Base-by-base conservation (phyloP, 2,329 filamentous ascomycete genomes). In the Botrytis byssoidea region DNA sequence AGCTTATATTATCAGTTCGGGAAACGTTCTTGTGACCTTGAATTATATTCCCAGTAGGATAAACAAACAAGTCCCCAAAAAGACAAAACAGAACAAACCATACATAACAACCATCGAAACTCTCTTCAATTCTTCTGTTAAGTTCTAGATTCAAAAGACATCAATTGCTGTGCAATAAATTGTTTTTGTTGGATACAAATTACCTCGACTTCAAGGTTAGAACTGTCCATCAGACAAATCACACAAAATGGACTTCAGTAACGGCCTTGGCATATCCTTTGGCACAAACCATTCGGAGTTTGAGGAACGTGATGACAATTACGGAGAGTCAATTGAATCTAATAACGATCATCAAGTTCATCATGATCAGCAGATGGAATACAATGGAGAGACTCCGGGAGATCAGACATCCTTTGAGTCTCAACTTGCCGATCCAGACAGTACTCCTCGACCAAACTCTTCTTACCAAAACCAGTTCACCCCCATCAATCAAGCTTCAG, bases 191-290 rank as follows among this genome's bases (percentile, higher is more conserved):
- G 6, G 22, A 40, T 1, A 55, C 35, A 22, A 42, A 42, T 22
- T 25, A 40, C 37, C 25, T 14, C 25, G 5, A 29, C 9, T 25
- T 68, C 25, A 1, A 16, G 25, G 20, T 40, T 37, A 14, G 22
- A n/a, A n/a, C 64, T 57, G 48, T 32, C 51, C 20, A 48, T 66
- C 44, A 46, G 29, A 55, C 22, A 55, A 29, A 29, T 32, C 46
- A 22, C 12, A 55, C 60, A 67, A 44, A 2, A 72, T 72, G 70
- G 35, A 72, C 22, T 72, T 29, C 20, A 65, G 37, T n/a, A 35
- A 29, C 25, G 70, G 70, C 2, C 63, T 72, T 3, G 70, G 70
- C 22, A 37, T 72, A 18, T 66, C 60, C 7, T 72, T 72, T 32
- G 60, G n/a, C 25, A 44, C 35, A 42, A 40, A 5, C 4, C 3